A percentile compares a stretch with the other conserved stretches of the same genome.
These are phyloP conservation scores for Actinidia chinensis DNA, from an alignment of 179 eudicot genomes.

Conservation along the genomic window DNA sequence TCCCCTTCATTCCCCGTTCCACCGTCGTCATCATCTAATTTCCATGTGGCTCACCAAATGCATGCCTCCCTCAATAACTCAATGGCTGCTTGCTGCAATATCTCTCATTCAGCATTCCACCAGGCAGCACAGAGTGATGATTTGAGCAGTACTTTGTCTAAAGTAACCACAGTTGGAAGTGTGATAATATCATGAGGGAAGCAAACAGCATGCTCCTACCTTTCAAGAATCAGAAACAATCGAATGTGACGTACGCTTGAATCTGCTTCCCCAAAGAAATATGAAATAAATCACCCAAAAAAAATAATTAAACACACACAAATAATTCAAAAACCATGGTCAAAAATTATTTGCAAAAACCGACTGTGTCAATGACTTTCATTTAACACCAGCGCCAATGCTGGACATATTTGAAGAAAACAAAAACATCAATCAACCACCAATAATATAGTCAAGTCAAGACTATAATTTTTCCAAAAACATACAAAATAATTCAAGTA, in stretches of 20 bases:
- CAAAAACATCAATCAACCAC: neutral
- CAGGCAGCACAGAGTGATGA: constrained; percentile 73
- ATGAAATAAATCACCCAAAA: constrained; percentile 26
- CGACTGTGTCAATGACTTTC: too few relatives aligned
- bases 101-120: constrained; percentile 88
- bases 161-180: constrained; percentile 80
- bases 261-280: constrained; percentile 65
- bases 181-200: constrained; percentile 92
- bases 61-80: constrained; percentile 92
- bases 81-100: constrained; percentile 90
- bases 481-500: neutral
- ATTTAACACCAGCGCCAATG: neutral
- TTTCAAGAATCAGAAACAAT: constrained; percentile 81
- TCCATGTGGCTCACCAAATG: constrained; percentile 66
- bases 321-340: constrained; percentile 8
- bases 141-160: constrained; percentile 49
- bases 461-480: neutral
- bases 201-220: constrained; percentile 99
- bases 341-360: constrained; percentile 11
- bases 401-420: neutral
- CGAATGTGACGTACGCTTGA: constrained; percentile 63
- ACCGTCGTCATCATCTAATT: constrained; percentile 67
- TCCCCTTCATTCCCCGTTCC: constrained; percentile 79
- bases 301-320: constrained; percentile 6
- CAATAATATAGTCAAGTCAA: neutral